A percentile compares a stretch with the other conserved stretches of the same genome.
phyloP scores from a whole-genome alignment of 257 asterid species.

The Solanum phureja region DNA sequence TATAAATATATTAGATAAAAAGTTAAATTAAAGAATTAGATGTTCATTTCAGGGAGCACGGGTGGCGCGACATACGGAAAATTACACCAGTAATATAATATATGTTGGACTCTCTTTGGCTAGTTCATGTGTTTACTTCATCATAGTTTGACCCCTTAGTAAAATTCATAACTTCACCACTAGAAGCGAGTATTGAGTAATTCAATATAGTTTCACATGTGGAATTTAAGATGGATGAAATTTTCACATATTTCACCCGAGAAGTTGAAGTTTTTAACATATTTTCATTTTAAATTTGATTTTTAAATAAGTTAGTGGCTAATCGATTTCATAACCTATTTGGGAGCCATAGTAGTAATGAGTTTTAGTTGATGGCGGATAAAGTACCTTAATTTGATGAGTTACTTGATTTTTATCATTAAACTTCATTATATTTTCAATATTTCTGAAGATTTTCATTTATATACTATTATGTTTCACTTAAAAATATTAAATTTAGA shows the following conservation, averaged over 20 bases:
- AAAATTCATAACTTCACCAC: not conserved
- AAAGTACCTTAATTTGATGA: not conserved
- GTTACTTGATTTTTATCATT: not conserved
- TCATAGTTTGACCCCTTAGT: not conserved
- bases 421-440: not conserved
- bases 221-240: accelerated
- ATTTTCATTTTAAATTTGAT: no score
- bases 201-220: not conserved
- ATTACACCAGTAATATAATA: no score
- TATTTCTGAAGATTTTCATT: no score
- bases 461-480: no score
- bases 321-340: not conserved
- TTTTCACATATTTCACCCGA: not conserved
- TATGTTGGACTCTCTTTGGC: no score
- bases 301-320: not conserved
- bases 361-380: not conserved
- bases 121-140: not conserved
- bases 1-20: no score
- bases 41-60: no score
- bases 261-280: not conserved
- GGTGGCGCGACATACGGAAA: accelerated
- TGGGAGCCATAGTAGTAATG: not conserved
- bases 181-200: not conserved
- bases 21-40: not conserved
- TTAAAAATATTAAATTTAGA: not conserved